Base-by-base conservation (phyloP, 2,329 filamentous ascomycete genomes). In the Botrytis squamosa region DNA sequence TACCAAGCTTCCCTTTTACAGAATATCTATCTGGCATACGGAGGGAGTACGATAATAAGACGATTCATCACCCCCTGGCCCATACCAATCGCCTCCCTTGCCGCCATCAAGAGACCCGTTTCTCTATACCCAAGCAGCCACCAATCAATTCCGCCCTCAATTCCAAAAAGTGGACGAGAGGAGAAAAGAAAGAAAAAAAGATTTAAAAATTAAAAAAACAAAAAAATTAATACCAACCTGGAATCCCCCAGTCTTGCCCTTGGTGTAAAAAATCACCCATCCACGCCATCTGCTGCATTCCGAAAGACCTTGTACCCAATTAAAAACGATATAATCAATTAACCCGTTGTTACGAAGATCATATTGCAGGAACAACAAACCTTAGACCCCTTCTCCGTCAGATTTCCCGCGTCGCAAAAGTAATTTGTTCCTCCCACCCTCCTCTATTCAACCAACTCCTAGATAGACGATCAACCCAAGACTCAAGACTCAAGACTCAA, bases 361-460 rank as follows among this genome's bases (percentile, higher is more conserved):
- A 79, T 70, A 77, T 78, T 79, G 77, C 77, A 78, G 77, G 78
- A 79, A 80, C 77, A 78, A 78, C 75, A 79, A 76, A 75, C 74
- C 74, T 67, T 55, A 65, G 70, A 74, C 73, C 66, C 68, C 69
- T 74, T 72, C 73, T 69, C 42, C 42, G 46, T 73, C 75, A 71
- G 74, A 74, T 74, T 75, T 74, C 65, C 59, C 74, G 59, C 75
- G 76, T 78, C 77, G 76, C 78, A 76, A 77, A 76, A 66, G 44
- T 66, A 64, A 42, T 33, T 42, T 64, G 38, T 64, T 64, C 38
- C 44, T 65, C 29, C 63, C n/a, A 46, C 44, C 63, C 33, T 65
- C n/a, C 52, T 57, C n/a, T n/a, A 29, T 55, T 65, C n/a, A 36
- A 25, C 33, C 12, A 38, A 25, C 40, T 42, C 40, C 40, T 14